Conservation (phyloP, 139 green algal species). For the Tetradesmus obliquus region DNA sequence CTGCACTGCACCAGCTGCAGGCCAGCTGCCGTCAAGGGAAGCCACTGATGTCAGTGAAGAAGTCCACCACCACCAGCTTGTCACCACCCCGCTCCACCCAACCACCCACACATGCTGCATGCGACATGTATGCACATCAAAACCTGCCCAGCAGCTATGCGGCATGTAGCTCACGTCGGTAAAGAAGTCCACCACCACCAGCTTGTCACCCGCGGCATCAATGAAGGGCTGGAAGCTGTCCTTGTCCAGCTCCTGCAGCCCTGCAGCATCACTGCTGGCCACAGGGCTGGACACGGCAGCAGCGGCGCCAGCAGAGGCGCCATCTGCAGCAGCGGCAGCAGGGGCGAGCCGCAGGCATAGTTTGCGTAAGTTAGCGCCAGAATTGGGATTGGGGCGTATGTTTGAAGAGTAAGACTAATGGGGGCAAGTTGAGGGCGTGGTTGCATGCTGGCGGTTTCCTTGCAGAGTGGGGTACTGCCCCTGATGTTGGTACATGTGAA, state of each 20-base stretch:
- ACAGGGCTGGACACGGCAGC: neutral
- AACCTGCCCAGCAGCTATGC: too few relatives aligned
- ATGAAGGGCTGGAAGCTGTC: constrained; percentile 36
- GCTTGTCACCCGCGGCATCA: constrained; percentile 36
- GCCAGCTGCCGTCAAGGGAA: too few relatives aligned
- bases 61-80: constrained; percentile 76
- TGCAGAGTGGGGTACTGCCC: too few relatives aligned
- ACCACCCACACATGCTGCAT: too few relatives aligned
- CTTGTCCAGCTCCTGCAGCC: constrained; percentile 38
- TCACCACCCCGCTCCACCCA: constrained; percentile 3
- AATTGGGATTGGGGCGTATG: neutral
- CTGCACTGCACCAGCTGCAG: too few relatives aligned
- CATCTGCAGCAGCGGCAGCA: neutral
- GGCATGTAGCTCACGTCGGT: constrained; percentile 50
- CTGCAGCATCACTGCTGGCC: neutral
- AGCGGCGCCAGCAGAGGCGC: neutral
- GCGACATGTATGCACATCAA: too few relatives aligned
- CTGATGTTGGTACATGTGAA: too few relatives aligned
- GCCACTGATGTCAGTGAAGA: constrained; percentile 64
- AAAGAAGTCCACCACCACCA: constrained; percentile 82
- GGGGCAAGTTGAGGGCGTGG: too few relatives aligned
- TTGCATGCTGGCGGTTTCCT: too few relatives aligned
- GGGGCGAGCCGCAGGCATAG: too few relatives aligned
- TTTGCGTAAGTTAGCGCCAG: neutral
- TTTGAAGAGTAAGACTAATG: neutral